A percentile compares a stretch with the other conserved stretches of the same genome.
Evolutionary conservation across 1,284 basidiomycete genomes (phyloP).

Genomic region (Vanrija sp.): DNA sequence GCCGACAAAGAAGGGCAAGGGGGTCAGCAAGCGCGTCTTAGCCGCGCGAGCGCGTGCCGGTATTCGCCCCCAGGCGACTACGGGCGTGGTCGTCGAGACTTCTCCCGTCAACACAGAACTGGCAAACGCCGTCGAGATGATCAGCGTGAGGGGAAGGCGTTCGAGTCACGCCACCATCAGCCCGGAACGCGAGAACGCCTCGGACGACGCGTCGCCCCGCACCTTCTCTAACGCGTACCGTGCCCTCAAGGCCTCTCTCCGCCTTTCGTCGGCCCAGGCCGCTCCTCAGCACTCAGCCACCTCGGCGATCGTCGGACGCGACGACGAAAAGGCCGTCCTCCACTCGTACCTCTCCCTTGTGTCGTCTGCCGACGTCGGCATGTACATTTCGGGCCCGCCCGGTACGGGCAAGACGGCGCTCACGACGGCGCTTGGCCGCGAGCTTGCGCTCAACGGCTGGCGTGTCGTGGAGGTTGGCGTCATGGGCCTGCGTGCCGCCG

Average conservation of each 20-base stretch:
- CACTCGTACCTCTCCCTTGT: slow-evolving; percentile 32
- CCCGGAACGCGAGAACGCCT: neutral
- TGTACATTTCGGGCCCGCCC: slow-evolving; percentile 49
- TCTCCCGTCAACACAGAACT: slow-evolving; percentile 16
- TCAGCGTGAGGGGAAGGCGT: slow-evolving; percentile 2
- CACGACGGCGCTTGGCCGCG: slow-evolving; percentile 37
- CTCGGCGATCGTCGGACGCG: slow-evolving; percentile 38
- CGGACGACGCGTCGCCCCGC: neutral
- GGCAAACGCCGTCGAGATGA: slow-evolving; percentile 7
- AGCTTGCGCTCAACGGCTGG: slow-evolving; percentile 32
- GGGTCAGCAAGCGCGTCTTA: slow-evolving; percentile 8
- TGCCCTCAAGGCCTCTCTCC: slow-evolving; percentile 40
- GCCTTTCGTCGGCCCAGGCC: slow-evolving; percentile 30
- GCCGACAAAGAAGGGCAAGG: slow-evolving; percentile 24
- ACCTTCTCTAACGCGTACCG: slow-evolving; percentile 37
- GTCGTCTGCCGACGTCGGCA: slow-evolving; percentile 28
- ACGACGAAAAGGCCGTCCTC: slow-evolving; percentile 39
- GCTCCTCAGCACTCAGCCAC: neutral
- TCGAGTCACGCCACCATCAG: too few species aligned
- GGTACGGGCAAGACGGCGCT: slow-evolving; percentile 51
- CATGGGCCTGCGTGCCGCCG: slow-evolving; percentile 41
- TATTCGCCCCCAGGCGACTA: neutral
- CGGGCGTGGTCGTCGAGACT: slow-evolving; percentile 22
- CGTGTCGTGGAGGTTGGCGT: slow-evolving; percentile 43
- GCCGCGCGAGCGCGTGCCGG: neutral